Percentiles rank a stretch among this genome's conserved stretches.
Evolutionary conservation across 768 basidiomycete genomes (phyloP).

Genomic region (Hypholoma fasciculare): DNA sequence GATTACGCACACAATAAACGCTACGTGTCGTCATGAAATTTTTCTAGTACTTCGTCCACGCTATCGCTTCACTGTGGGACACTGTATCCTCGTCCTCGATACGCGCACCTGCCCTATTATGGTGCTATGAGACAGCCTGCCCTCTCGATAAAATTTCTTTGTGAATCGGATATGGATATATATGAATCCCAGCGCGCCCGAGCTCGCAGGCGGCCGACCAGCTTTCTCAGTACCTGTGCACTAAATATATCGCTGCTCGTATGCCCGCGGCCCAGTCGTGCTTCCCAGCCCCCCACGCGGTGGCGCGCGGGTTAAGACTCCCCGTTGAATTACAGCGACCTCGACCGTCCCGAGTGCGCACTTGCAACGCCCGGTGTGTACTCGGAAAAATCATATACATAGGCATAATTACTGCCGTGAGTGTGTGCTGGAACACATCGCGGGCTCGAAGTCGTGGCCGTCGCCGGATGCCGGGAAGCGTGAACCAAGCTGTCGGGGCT

Average conservation of each 20-base stretch:
- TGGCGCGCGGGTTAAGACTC: not conserved
- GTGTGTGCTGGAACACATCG: not conserved
- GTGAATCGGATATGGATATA: not conserved
- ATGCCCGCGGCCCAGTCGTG: not conserved
- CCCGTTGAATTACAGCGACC: not conserved
- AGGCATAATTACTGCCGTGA: not conserved
- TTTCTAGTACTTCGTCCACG: no score
- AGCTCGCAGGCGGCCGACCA: not conserved
- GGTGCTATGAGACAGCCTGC: not conserved
- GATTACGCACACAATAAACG: no score
- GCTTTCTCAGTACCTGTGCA: not conserved
- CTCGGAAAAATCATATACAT: not conserved
- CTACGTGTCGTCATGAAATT: no score
- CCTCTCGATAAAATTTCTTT: not conserved
- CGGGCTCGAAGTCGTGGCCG: not conserved
- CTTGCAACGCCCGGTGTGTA: not conserved
- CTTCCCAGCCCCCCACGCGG: not conserved
- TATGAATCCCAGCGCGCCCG: not conserved
- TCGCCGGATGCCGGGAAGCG: not conserved
- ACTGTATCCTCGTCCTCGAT: no score
- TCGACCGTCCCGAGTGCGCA: not conserved
- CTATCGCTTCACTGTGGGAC: no score
- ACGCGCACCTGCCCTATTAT: not conserved
- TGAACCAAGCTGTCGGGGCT: not conserved
- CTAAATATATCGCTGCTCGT: not conserved